A percentile compares a stretch with the other conserved stretches of the same genome.
Conservation (phyloP, 306 rosid genomes). For the Fragaria vesca region DNA sequence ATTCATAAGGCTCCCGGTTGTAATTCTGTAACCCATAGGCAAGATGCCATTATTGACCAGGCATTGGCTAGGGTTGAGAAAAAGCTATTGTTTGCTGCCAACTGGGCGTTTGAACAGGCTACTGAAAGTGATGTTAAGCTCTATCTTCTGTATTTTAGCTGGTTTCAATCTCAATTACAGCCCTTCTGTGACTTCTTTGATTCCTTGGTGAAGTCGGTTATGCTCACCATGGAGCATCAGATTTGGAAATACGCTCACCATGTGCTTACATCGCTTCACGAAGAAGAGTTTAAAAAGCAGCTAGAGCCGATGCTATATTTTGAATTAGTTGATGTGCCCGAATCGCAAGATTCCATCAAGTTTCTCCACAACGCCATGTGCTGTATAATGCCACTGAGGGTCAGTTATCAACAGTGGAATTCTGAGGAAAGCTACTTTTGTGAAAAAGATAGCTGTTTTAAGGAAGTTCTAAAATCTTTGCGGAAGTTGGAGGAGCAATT, state of each 20-base stretch:
- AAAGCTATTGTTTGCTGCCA: constrained; percentile 74
- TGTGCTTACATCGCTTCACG: constrained; percentile 23
- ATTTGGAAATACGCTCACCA: constrained; percentile 55
- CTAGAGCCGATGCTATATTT: constrained; percentile 59
- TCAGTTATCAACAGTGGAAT: constrained; percentile 58
- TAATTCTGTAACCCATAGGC: constrained; percentile 17
- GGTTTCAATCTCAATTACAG: constrained; percentile 56
- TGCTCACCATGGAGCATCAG: constrained; percentile 55
- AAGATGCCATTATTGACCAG: constrained; percentile 32
- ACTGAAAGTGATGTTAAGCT: constrained; percentile 57
- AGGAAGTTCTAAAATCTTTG: constrained; percentile 50
- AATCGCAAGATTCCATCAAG: constrained; percentile 33
- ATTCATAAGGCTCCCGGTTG: constrained; percentile 44
- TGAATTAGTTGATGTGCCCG: constrained; percentile 46
- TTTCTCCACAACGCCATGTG: constrained; percentile 52
- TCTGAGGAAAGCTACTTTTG: constrained; percentile 36
- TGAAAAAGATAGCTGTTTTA: constrained; percentile 29
- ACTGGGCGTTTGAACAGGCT: constrained; percentile 84
- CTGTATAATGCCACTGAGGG: constrained; percentile 49
- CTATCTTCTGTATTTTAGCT: constrained; percentile 60
- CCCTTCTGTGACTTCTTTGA: constrained; percentile 55
- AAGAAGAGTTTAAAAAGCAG: constrained; percentile 37
- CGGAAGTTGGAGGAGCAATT: constrained; percentile 59
- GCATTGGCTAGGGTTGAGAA: constrained; percentile 34
- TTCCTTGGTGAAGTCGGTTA: constrained; percentile 35